These are phyloP conservation scores for Kentomonas sorsogonicus DNA, from an alignment of 208 protist species.

Conservation along the genomic window DNA sequence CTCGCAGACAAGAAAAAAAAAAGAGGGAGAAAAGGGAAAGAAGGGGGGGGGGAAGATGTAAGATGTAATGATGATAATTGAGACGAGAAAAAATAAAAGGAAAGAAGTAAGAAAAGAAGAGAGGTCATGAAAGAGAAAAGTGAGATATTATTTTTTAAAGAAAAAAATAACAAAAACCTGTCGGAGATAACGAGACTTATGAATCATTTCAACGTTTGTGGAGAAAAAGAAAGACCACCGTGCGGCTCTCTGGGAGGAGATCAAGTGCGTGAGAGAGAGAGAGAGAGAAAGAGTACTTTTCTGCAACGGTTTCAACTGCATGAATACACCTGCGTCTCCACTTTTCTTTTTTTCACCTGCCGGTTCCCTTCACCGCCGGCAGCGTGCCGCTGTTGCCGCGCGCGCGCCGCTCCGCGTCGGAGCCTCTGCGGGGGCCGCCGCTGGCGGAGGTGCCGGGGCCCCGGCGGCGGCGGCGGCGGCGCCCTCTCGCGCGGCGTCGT, in stretches of 20 bases:
- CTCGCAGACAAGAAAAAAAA: conserved; percentile 1
- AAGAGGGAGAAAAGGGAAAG: not conserved
- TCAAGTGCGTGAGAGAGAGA: not conserved
- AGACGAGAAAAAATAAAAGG: not conserved
- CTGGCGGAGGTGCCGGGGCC: not conserved
- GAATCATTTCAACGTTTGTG: not conserved
- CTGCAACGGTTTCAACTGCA: too few relatives aligned
- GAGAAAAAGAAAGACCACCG: conserved; percentile 1
- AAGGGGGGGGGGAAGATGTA: conserved; percentile 3
- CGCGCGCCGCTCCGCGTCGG: too few relatives aligned
- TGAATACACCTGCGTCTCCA: too few relatives aligned
- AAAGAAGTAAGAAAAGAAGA: not conserved
- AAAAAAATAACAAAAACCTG: conserved; percentile 15
- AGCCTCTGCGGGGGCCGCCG: not conserved
- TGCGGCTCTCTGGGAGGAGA: conserved; percentile 1
- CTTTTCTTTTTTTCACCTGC: not conserved
- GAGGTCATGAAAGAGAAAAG: conserved; percentile 5
- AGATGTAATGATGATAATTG: not conserved
- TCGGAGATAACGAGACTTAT: conserved; percentile 6
- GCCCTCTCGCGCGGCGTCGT: too few relatives aligned
- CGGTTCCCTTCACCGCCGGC: not conserved
- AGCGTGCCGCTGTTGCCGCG: too few relatives aligned
- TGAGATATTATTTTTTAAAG: conserved; percentile 1
- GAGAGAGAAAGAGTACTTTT: not conserved
- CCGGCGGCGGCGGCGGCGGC: not conserved